phyloP scores from a whole-genome alignment of 2,329 filamentous ascomycete genomes.

The Penicillium palitans region DNA sequence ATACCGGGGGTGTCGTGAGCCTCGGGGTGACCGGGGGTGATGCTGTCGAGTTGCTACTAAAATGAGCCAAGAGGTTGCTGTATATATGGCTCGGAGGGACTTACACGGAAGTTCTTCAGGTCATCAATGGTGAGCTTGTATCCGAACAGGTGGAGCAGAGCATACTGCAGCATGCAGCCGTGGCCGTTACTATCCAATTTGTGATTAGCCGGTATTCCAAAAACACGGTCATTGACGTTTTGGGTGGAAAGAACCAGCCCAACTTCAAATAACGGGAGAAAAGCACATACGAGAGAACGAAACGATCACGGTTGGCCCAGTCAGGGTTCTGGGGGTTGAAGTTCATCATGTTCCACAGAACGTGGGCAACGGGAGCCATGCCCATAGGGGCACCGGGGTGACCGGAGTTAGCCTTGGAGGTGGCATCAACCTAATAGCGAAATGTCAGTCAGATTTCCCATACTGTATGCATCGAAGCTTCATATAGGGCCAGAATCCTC shows the following conservation, averaged over 20 bases:
- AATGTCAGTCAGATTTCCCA: conserved; percentile 4
- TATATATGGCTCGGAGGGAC: conserved; percentile 39
- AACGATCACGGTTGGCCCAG: conserved; percentile 96
- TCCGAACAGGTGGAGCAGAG: conserved; percentile 93
- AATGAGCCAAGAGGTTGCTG: conserved; percentile 9
- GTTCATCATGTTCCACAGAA: conserved; percentile 98
- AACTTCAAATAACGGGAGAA: neutral
- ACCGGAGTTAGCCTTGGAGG: conserved; percentile 90
- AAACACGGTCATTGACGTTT: neutral
- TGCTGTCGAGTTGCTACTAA: conserved; percentile 66
- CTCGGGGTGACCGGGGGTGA: conserved; percentile 95
- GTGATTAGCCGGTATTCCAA: neutral
- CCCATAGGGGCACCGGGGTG: conserved; percentile 98
- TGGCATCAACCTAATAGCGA: conserved; percentile 83
- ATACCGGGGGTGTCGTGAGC: conserved; percentile 93
- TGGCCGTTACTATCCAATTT: conserved; percentile 76
- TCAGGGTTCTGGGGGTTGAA: conserved; percentile 99
- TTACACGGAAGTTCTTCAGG: conserved; percentile 92
- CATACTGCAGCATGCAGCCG: conserved; percentile 99
- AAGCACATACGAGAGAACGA: conserved; percentile 90
- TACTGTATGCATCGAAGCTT: neutral
- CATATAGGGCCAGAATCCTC: neutral
- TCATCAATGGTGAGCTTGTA: conserved; percentile 85
- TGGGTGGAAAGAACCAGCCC: neutral
- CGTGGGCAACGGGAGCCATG: conserved; percentile 92